Conservation (phyloP, 257 asterid genomes). For the Pogostemon cablin region DNA sequence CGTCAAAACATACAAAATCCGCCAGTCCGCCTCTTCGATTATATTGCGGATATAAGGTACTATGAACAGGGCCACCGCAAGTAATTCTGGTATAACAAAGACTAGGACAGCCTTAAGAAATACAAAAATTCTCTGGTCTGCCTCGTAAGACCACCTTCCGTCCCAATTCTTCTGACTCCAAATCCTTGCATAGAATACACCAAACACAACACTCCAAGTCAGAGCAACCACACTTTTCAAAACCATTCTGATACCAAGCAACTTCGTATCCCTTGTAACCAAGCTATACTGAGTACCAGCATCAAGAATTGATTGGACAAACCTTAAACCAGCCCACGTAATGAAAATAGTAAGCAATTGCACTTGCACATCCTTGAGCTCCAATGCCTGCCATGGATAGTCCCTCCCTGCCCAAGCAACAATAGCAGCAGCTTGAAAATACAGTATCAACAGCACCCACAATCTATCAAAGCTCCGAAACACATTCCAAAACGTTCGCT, state of each 20-base stretch:
- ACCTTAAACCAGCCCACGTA: constrained; percentile 93
- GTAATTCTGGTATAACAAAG: constrained; percentile 72
- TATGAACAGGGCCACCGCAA: constrained; percentile 67
- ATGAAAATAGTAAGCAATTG: constrained; percentile 79
- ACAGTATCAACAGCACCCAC: constrained; percentile 86
- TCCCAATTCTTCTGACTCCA: constrained; percentile 85
- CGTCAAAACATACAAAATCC: constrained; percentile 52
- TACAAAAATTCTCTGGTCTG: constrained; percentile 57
- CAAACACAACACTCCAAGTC: constrained; percentile 75
- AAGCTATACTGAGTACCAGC: constrained; percentile 98
- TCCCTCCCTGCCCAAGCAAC: constrained; percentile 80
- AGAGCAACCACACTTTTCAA: constrained; percentile 79
- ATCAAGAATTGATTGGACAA: constrained; percentile 82
- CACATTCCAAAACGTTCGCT: constrained; percentile 90
- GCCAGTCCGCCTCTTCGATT: constrained; percentile 75
- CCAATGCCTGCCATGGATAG: constrained; percentile 83
- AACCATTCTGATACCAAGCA: constrained; percentile 85
- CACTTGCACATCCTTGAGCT: constrained; percentile 69
- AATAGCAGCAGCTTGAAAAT: constrained; percentile 84
- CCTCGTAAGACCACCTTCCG: constrained; percentile 70
- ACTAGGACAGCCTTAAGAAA: constrained; percentile 81
- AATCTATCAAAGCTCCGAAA: constrained; percentile 90
- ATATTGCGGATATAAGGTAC: constrained; percentile 84
- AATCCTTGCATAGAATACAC: constrained; percentile 76
- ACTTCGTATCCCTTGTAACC: constrained; percentile 72